These are phyloP conservation scores for Tuber indicum DNA, from an alignment of 495 filamentous ascomycete species.

Conservation along the genomic window DNA sequence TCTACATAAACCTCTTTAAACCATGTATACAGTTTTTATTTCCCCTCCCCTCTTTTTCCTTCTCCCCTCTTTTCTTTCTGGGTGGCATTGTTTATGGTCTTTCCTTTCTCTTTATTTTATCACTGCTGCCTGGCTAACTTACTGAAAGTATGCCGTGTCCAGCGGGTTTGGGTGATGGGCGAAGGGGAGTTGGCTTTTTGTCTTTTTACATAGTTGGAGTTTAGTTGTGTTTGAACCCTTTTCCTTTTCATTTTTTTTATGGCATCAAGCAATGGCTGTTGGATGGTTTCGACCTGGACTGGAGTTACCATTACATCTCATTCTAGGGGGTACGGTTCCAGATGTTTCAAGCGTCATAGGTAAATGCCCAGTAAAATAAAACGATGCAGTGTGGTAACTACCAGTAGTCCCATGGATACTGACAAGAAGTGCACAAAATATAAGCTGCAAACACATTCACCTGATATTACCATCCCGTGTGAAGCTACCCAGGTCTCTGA, in stretches of 20 bases:
- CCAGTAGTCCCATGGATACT: not conserved
- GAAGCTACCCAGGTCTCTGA: not conserved
- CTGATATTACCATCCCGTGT: not conserved
- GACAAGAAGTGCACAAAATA: not conserved
- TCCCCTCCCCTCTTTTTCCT: not conserved
- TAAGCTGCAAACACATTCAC: not conserved
- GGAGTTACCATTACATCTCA: not conserved
- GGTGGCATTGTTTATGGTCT: slow-evolving; percentile 1
- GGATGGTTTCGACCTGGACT: not conserved
- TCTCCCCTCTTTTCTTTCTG: slow-evolving; percentile 7
- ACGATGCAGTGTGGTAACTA: not conserved
- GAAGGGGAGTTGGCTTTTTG: slow-evolving; percentile 4
- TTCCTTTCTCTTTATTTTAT: slow-evolving; percentile 7
- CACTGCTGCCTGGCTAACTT: not conserved
- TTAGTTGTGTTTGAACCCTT: not conserved
- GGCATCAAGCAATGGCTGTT: not conserved
- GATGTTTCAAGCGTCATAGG: not conserved
- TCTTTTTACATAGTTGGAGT: slow-evolving; percentile 7
- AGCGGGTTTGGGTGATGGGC: not conserved
- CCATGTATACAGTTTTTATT: slow-evolving; percentile 13
- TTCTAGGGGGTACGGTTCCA: not conserved
- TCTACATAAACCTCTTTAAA: slow-evolving; percentile 6
- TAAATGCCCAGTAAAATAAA: not conserved
- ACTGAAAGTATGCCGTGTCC: not conserved
- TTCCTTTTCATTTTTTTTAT: slow-evolving; percentile 1